These are phyloP conservation scores for Amanita muscaria DNA, from an alignment of 768 basidiomycete species.

Conservation along the genomic window DNA sequence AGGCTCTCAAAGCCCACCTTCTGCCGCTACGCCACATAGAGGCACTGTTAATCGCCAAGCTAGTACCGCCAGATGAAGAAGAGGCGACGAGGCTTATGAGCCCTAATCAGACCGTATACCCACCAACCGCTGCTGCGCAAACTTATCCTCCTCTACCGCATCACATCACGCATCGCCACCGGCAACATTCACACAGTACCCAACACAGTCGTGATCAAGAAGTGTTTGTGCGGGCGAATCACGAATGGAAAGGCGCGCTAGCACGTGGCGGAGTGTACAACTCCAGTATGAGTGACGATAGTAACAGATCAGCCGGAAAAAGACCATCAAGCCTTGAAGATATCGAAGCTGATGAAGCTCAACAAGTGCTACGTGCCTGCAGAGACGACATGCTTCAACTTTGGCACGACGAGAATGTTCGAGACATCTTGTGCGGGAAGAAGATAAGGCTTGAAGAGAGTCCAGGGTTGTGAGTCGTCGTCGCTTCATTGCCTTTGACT, in stretches of 20 bases:
- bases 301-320: slow-evolving; percentile 13
- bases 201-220: slow-evolving; percentile 30
- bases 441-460: slow-evolving; percentile 63
- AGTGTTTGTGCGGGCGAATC: slow-evolving; percentile 56
- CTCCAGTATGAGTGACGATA: slow-evolving; percentile 18
- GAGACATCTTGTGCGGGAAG: slow-evolving; percentile 42
- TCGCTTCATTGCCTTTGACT: slow-evolving; percentile 8
- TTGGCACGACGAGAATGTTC: slow-evolving; percentile 58
- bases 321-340: slow-evolving; percentile 38
- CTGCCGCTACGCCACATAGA: slow-evolving; percentile 65
- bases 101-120: slow-evolving; percentile 7
- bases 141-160: background rate
- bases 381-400: slow-evolving; percentile 55
- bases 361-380: slow-evolving; percentile 50
- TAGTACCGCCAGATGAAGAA: slow-evolving; percentile 62
- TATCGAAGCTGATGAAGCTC: slow-evolving; percentile 46
- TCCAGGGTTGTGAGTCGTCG: slow-evolving; percentile 59
- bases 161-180: slow-evolving; percentile 6
- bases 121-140: slow-evolving; percentile 1
- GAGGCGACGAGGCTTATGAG: slow-evolving; percentile 35
- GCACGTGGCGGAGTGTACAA: slow-evolving; percentile 33
- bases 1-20: slow-evolving; percentile 53
- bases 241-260: slow-evolving; percentile 56
- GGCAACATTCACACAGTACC: slow-evolving; percentile 8
- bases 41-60: slow-evolving; percentile 55